phyloP scores from a whole-genome alignment of 2,329 filamentous ascomycete genomes.

The Cercospora sesami region DNA sequence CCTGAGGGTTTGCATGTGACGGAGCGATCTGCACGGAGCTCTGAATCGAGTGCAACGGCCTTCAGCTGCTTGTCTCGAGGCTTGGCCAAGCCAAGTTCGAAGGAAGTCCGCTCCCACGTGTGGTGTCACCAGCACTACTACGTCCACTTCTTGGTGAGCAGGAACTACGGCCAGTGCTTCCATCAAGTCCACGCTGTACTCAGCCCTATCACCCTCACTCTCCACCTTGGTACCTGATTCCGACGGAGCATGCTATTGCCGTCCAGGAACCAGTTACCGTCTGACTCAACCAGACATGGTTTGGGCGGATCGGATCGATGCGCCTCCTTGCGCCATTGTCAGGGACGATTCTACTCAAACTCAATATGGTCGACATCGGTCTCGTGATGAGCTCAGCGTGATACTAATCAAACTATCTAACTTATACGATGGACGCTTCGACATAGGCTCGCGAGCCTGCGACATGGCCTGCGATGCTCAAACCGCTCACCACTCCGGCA shows the following conservation, averaged over 20 bases:
- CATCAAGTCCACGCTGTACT: not conserved
- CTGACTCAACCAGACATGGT: not conserved
- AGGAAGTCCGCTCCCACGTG: not conserved
- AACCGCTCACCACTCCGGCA: not conserved
- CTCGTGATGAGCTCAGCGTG: not conserved
- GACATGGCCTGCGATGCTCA: constrained; percentile 5
- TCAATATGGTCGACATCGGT: not conserved
- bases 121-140: not conserved
- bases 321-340: not conserved
- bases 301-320: not conserved
- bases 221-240: not conserved
- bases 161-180: not conserved
- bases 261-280: not conserved
- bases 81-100: not conserved
- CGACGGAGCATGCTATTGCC: not conserved
- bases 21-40: not conserved
- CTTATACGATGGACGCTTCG: not conserved
- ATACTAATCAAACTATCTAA: not conserved
- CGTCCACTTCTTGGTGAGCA: not conserved
- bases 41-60: not conserved
- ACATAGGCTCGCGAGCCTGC: constrained; percentile 9
- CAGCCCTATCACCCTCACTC: not conserved
- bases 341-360: not conserved
- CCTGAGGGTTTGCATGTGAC: not conserved
- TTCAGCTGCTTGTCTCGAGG: not conserved